Evolutionary conservation across 805 yeast species (phyloP).

Genomic region (Candida namnaoensis): DNA sequence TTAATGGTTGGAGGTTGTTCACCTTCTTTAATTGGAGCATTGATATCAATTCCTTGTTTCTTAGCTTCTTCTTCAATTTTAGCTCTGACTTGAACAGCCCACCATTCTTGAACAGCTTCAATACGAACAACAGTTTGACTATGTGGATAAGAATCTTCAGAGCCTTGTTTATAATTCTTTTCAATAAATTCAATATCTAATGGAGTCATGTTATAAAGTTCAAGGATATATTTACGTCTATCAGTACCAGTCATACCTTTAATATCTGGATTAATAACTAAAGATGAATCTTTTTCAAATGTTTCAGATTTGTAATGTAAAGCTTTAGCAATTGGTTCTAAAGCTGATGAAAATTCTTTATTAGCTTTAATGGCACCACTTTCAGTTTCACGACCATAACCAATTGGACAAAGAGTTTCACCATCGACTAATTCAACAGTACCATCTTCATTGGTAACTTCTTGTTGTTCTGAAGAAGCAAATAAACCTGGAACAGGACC

Average conservation of each 20-base stretch:
- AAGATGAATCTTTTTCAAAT: constrained; percentile 33
- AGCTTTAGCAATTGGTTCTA: constrained; percentile 57
- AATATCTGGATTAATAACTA: constrained; percentile 66
- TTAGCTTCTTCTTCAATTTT: constrained; percentile 23
- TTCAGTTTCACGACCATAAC: constrained; percentile 68
- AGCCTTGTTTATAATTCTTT: constrained; percentile 31
- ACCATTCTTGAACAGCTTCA: constrained; percentile 90
- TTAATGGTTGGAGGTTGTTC: constrained; percentile 40
- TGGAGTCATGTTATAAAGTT: constrained; percentile 78
- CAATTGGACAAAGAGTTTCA: constrained; percentile 15
- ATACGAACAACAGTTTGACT: constrained; percentile 69
- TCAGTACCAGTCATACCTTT: constrained; percentile 86
- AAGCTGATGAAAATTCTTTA: constrained; percentile 41
- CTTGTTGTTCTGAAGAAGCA: constrained; percentile 28
- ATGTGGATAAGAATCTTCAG: constrained; percentile 62
- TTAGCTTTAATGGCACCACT: constrained; percentile 39
- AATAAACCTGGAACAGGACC: constrained; percentile 88
- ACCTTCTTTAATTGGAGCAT: constrained; percentile 14
- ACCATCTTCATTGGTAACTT: constrained; percentile 30
- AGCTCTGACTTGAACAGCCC: constrained; percentile 55
- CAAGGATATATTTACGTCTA: constrained; percentile 76
- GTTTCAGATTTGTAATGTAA: constrained; percentile 72
- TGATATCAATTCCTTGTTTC: constrained; percentile 15
- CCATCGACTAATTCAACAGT: constrained; percentile 25
- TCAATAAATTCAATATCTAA: constrained; percentile 73